phyloP scores from a whole-genome alignment of 805 yeast genomes.

The Zygosaccharomyces siamensis region DNA sequence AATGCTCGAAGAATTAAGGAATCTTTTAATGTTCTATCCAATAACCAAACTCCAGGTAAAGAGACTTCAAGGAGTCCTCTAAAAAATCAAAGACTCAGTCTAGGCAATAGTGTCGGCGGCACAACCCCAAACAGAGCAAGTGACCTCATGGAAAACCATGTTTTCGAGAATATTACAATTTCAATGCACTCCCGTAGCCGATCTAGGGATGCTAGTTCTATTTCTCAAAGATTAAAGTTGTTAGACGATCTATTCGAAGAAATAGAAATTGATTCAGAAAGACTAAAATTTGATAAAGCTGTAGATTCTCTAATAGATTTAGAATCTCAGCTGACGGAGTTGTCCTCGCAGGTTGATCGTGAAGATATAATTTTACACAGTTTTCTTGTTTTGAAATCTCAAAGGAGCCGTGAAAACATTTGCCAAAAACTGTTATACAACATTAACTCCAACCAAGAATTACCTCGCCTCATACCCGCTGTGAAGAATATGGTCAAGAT shows the following conservation, averaged over 20 bases:
- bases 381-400: slow-evolving; percentile 33
- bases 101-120: slow-evolving; percentile 19
- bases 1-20: slow-evolving; percentile 42
- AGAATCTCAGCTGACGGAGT: slow-evolving; percentile 27
- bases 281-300: slow-evolving; percentile 47
- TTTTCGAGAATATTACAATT: slow-evolving; percentile 54
- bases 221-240: slow-evolving; percentile 44
- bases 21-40: slow-evolving; percentile 39
- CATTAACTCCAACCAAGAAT: slow-evolving; percentile 31
- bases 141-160: slow-evolving; percentile 28
- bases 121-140: slow-evolving; percentile 5
- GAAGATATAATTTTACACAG: slow-evolving; percentile 34
- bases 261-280: slow-evolving; percentile 61
- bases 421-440: slow-evolving; percentile 35
- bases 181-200: slow-evolving; percentile 58
- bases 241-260: slow-evolving; percentile 64
- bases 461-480: slow-evolving; percentile 23
- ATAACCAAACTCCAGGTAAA: slow-evolving; percentile 34
- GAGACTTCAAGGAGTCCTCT: slow-evolving; percentile 32
- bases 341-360: slow-evolving; percentile 18
- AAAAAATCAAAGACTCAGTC: slow-evolving; percentile 34
- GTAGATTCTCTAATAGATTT: slow-evolving; percentile 35
- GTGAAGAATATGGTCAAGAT: slow-evolving; percentile 37
- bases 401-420: slow-evolving; percentile 32
- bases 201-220: slow-evolving; percentile 43